Evolutionary conservation across 202 grass and related monocot genomes (phyloP).

Genomic region (Digitaria exilis): DNA sequence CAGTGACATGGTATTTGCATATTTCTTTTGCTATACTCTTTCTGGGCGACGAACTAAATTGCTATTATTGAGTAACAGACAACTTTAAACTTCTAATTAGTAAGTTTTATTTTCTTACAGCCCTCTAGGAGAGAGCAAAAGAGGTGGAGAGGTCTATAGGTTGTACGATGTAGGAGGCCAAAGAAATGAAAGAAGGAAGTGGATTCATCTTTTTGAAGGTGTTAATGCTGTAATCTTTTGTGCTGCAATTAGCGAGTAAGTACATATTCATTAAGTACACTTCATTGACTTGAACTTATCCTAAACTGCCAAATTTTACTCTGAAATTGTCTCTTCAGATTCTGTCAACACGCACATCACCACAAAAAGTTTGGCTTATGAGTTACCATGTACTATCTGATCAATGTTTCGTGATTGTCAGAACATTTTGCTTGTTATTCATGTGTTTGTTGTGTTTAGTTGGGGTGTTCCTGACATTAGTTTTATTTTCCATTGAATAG

Average conservation of each 20-base stretch:
- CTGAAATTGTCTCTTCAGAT: background rate
- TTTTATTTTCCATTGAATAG: background rate
- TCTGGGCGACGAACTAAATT: background rate
- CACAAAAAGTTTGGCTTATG: background rate
- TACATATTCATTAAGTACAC: slow-evolving; percentile 3
- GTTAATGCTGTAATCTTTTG: slow-evolving; percentile 96
- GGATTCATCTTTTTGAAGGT: slow-evolving; percentile 99
- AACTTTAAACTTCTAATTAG: slow-evolving; percentile 4
- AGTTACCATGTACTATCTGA: background rate
- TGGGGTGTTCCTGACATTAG: slow-evolving; percentile 17
- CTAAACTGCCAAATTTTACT: slow-evolving; percentile 19
- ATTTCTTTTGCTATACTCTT: background rate
- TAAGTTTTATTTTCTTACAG: slow-evolving; percentile 44
- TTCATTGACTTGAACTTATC: slow-evolving; percentile 10
- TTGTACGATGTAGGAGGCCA: slow-evolving; percentile 95
- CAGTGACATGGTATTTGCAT: slow-evolving; percentile 3
- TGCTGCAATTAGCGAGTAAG: slow-evolving; percentile 99
- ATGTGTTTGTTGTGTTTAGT: background rate
- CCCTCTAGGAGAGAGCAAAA: slow-evolving; percentile 92
- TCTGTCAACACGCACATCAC: background rate
- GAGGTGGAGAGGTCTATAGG: slow-evolving; percentile 93
- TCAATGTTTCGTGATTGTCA: background rate
- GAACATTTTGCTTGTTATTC: slow-evolving; percentile 1
- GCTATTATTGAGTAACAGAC: background rate
- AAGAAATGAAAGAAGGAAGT: slow-evolving; percentile 99